Base-by-base conservation (phyloP, 1,284 basidiomycete genomes). In the Sphaerobolus stellatus region DNA sequence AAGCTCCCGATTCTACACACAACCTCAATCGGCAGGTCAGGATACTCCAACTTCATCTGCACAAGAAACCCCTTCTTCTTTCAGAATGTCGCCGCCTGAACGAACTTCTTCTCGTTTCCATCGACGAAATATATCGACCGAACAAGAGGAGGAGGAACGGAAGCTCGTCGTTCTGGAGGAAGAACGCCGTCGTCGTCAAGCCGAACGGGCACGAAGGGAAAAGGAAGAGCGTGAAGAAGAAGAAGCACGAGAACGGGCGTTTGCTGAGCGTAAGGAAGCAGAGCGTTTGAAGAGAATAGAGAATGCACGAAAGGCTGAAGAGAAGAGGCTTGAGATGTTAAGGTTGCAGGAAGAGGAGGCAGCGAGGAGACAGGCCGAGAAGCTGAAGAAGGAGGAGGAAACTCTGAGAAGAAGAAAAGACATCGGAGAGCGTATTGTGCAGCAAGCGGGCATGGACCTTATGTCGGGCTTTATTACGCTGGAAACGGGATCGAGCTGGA, bases 391-490 rank as follows among this genome's bases (percentile, higher is more conserved):
- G 27, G 52, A 50, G 44, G 48, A 44, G 24, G 59, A 57, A 36
- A 44, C 50, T 24, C 33, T 28, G 27, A 46, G 34, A 22, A 52
- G 49, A 47, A 52, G 52, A 50, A 58, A 33, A 31, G 40, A 49
- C 20, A 49, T 58, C 16, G 51, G 52, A 34, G 48, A 57, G 33
- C 50, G 41, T 24, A 57, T 62, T 31, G 50, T 38, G 20, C 49
- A 50, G 27, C 44, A 47, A 14, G 43, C 66, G 33, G 60, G 58
- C 22, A 59, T 62, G 47, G 57, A 58, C 43, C 54, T 60, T 13
- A 65, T 81, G 59, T 74, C 73, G 5, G 87, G 86, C 0, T 87
- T 84, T 82, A 76, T 86, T 5, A 86, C 84, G 1, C 71, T 89
- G 41, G 86, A 88, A 65, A 75, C 75, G 1, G 70, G 74, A 20